Evolutionary conservation across 2,329 filamentous ascomycete species (phyloP).

Genomic region (Chaetomium olivaceum): DNA sequence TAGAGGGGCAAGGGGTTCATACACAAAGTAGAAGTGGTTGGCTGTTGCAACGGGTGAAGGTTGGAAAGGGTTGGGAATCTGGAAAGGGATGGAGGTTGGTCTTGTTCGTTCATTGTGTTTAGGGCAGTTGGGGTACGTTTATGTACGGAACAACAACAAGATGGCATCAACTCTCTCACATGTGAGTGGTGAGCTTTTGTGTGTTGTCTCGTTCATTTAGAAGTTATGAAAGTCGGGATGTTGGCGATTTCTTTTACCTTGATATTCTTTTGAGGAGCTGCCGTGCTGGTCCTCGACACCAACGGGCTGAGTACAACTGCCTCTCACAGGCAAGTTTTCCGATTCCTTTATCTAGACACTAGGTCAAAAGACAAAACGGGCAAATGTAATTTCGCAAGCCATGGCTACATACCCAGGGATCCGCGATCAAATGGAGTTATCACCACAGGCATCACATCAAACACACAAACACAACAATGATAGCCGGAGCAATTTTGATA

Average conservation of each 20-base stretch:
- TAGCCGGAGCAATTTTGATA: slow-evolving; percentile 1
- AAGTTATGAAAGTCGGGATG: too few relatives aligned
- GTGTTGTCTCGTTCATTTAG: too few relatives aligned
- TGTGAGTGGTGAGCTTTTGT: too few relatives aligned
- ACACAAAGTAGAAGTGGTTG: too few relatives aligned
- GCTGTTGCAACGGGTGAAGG: too few relatives aligned
- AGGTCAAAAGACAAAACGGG: not conserved
- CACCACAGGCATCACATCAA: not conserved
- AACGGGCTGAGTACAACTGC: too few relatives aligned
- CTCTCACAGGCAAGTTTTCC: too few relatives aligned
- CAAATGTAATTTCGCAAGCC: not conserved
- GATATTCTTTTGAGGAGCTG: too few relatives aligned
- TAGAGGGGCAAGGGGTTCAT: not conserved
- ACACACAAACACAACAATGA: not conserved
- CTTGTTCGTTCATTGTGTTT: not conserved
- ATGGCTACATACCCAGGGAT: not conserved
- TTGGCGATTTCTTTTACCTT: too few relatives aligned
- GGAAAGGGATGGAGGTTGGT: not conserved
- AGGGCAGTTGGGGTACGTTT: not conserved
- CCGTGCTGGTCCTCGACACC: too few relatives aligned
- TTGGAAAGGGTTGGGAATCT: not conserved
- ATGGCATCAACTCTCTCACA: too few relatives aligned
- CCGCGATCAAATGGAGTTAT: not conserved
- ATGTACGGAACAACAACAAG: not conserved
- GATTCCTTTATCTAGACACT: not conserved